Base-by-base conservation (phyloP, 495 filamentous ascomycete species). In the Xylaria acuta region DNA sequence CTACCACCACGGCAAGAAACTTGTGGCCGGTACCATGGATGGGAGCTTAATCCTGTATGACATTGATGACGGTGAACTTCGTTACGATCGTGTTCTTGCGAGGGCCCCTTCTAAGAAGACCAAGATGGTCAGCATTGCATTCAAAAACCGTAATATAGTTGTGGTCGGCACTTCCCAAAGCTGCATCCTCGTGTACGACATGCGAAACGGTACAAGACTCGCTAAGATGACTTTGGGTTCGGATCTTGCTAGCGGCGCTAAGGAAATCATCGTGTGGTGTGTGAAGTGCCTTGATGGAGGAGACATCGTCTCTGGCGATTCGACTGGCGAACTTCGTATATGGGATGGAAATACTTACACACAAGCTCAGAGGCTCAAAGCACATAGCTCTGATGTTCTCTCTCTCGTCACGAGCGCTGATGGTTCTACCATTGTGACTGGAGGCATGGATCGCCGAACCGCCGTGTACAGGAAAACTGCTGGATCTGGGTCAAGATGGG, bases 281-380 rank as follows among this genome's bases (percentile, higher is more conserved):
- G 90, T 98, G 64, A 97, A 94, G 80, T 93, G 90, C 74, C 85
- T 98, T 43, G 87, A 90, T 16, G 91, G 95, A 77, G 95, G 95
- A 34, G 93, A 94, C 59, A 93, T 99, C 69, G 92, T 99, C 18
- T 97, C 94, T 14, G 97, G 93, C 56, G 95, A 98, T 81, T 98
- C 96, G 22, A 94, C 93, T 12, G 96, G 96, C 40, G 93, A 97
- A 77, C 85, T 99, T 12, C 89, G 92, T 65, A 94, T 98, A 79
- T 98, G 93, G 92, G 94, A 98, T 80, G 93, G 92, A 45, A 95
- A 91, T 84, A 97, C 91, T 63, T 97, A 95, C 75, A 91, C 94
- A 5, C 90, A 97, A 47, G 84, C 90, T 36, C 96, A 98, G 78
- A 87, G 95, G 63, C 87, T 98, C 63, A 88, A 93, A 76, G 88